A percentile compares a stretch with the other conserved stretches of the same genome.
phyloP scores from a whole-genome alignment of 1,139 yeast species.

The Scheffersomyces segobiensis region DNA sequence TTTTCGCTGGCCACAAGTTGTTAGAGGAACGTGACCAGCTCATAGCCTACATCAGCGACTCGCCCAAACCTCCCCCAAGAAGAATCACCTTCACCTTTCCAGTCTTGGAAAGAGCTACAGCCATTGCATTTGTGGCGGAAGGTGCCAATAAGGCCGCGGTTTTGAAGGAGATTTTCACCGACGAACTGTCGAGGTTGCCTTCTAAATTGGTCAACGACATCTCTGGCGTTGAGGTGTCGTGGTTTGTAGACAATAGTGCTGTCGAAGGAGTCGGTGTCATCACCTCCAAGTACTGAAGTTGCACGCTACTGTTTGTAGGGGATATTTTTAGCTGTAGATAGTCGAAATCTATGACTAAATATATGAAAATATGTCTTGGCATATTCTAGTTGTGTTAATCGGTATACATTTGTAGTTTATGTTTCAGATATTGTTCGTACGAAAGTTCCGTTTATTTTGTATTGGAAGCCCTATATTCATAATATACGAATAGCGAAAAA shows the following conservation, averaged over 20 bases:
- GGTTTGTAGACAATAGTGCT: slow-evolving; percentile 84
- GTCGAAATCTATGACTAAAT: background rate
- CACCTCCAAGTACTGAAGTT: slow-evolving; percentile 42
- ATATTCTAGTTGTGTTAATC: no score
- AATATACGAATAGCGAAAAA: no score
- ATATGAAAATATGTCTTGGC: no score
- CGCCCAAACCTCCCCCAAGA: slow-evolving; percentile 80
- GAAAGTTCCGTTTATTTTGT: no score
- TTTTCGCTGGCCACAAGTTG: slow-evolving; percentile 61
- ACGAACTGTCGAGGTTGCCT: slow-evolving; percentile 57
- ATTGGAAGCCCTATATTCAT: no score
- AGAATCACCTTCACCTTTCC: slow-evolving; percentile 74
- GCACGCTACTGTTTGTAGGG: no score
- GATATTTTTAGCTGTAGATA: background rate
- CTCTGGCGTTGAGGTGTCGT: slow-evolving; percentile 51
- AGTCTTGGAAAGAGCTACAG: slow-evolving; percentile 51
- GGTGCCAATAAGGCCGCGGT: slow-evolving; percentile 83
- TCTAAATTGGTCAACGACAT: slow-evolving; percentile 67
- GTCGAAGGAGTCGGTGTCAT: slow-evolving; percentile 56
- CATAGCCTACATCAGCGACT: slow-evolving; percentile 52
- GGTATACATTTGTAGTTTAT: no score
- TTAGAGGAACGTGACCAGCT: slow-evolving; percentile 38
- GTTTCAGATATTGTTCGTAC: no score
- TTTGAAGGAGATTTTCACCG: slow-evolving; percentile 67
- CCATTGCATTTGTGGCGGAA: slow-evolving; percentile 83